phyloP scores from a whole-genome alignment of 2,329 filamentous ascomycete genomes.

The Colletotrichum orbiculare region DNA sequence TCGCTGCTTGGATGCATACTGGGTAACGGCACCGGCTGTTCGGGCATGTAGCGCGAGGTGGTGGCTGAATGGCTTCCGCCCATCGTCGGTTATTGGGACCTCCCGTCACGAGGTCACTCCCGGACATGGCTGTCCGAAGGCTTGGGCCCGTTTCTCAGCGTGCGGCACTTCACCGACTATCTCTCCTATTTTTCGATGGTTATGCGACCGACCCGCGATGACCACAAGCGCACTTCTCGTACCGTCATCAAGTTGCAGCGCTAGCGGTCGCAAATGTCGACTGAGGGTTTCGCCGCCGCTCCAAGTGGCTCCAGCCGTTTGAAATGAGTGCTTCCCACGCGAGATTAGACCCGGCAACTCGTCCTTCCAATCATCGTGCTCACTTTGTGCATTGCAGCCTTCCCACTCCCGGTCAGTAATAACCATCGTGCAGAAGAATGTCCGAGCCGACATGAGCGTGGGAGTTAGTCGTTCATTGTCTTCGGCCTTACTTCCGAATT shows the following conservation, averaged over 20 bases:
- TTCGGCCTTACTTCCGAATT: slow-evolving; percentile 5
- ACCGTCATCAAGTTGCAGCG: neutral
- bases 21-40: slow-evolving; percentile 8
- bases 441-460: slow-evolving; percentile 14
- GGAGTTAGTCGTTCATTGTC: neutral
- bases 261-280: slow-evolving; percentile 15
- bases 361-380: slow-evolving; percentile 24
- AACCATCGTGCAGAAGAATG: slow-evolving; percentile 2
- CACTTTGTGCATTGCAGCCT: neutral
- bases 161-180: neutral
- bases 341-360: slow-evolving; percentile 32
- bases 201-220: slow-evolving; percentile 4
- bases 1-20: neutral
- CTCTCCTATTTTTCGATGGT: slow-evolving; percentile 8
- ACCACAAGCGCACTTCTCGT: neutral
- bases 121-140: slow-evolving; percentile 4
- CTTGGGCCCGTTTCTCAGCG: slow-evolving; percentile 6
- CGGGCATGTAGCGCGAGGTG: slow-evolving; percentile 12
- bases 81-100: slow-evolving; percentile 3
- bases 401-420: slow-evolving; percentile 7
- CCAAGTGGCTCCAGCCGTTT: slow-evolving; percentile 23
- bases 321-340: slow-evolving; percentile 33
- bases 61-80: neutral
- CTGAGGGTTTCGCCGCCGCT: slow-evolving; percentile 17
- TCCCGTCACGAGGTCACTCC: slow-evolving; percentile 8